Base-by-base conservation (phyloP, 1,284 basidiomycete genomes). In the Microbotryum intermedium region DNA sequence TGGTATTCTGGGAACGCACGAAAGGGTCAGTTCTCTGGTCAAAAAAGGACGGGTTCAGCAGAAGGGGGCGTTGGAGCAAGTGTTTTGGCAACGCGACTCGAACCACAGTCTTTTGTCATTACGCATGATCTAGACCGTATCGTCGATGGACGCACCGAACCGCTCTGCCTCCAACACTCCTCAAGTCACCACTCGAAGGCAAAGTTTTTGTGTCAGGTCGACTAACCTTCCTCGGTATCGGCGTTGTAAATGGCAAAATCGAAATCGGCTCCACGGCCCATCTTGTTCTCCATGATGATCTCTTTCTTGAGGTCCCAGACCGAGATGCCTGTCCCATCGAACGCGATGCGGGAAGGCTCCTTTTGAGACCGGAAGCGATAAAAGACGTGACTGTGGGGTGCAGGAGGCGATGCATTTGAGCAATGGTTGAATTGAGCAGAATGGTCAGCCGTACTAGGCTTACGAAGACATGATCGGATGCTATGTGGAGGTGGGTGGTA, bases 251-350 rank as follows among this genome's bases (percentile, higher is more conserved):
- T 80, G 59, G 84, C 84, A 45, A 99, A 81, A 76, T 99, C 95
- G 79, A 98, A 97, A 74, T 98, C 95, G 63, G 91, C 91, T 78
- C 95, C 95, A 77, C 84, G 84, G 71, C 76, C 77, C 76, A 99
- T 85, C 75, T 89, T 93, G 76, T 97, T 97, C 73, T 87, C 88
- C 67, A 95, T 79, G 72, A 99, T 94, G 74, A 99, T 90, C 79
- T 98, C 94, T 78, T 87, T 88, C 80, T 99, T 99, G 75, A 99
- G 80, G 77, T 99, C 95, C 81, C 97, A 98, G 67, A 98, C 90
- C 71, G 91, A 93, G 74, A 99, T 97, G 67, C 91, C 90, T 66
- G 94, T 97, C 71, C 94, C 94, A 75, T 98, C 94, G 79, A 99
- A 97, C 60, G 90, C 87, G 76, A 97, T 85, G 74, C 91, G 82